A percentile compares a stretch with the other conserved stretches of the same genome.
Conservation (phyloP, 75 land plant species). For the Isoetes taiwanensis region DNA sequence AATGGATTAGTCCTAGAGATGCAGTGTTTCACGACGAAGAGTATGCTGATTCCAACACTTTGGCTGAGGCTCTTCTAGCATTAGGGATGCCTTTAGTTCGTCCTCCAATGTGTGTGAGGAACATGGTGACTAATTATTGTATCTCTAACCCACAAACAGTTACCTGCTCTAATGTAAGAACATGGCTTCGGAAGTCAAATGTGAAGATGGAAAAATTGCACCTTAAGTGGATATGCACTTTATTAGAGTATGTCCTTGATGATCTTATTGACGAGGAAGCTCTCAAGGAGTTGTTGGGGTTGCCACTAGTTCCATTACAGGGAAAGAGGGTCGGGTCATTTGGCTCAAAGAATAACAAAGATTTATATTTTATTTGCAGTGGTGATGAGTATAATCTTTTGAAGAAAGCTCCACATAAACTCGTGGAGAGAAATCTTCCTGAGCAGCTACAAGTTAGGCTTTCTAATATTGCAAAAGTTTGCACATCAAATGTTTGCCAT, state of each 20-base stretch:
- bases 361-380: conserved; percentile 50
- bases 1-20: conserved; percentile 60
- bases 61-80: conserved; percentile 39
- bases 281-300: conserved; percentile 23
- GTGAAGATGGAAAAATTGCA: conserved; percentile 11
- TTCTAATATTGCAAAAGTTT: conserved; percentile 37
- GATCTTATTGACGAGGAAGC: conserved; percentile 74
- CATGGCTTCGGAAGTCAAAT: conserved; percentile 25
- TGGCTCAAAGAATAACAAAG: conserved; percentile 20
- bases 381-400: conserved; percentile 47
- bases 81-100: conserved; percentile 62
- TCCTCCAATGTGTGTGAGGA: conserved; percentile 24
- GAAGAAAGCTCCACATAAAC: conserved; percentile 28
- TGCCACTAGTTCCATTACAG: conserved; percentile 70
- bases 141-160: conserved; percentile 27
- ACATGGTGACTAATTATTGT: conserved; percentile 37
- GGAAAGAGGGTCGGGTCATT: conserved; percentile 51
- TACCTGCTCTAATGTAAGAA: conserved; percentile 43
- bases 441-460: conserved; percentile 35
- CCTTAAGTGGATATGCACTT: conserved; percentile 18
- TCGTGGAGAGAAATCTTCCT: conserved; percentile 48
- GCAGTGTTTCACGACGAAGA: conserved; percentile 62
- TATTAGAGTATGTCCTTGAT: conserved; percentile 76
- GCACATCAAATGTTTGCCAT: conserved; percentile 37
- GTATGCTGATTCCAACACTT: conserved; percentile 33